Percentiles rank a stretch among this genome's conserved stretches.
Evolutionary conservation across 306 rosid genomes (phyloP).

Genomic region (Amphicarpaea edgeworthii): DNA sequence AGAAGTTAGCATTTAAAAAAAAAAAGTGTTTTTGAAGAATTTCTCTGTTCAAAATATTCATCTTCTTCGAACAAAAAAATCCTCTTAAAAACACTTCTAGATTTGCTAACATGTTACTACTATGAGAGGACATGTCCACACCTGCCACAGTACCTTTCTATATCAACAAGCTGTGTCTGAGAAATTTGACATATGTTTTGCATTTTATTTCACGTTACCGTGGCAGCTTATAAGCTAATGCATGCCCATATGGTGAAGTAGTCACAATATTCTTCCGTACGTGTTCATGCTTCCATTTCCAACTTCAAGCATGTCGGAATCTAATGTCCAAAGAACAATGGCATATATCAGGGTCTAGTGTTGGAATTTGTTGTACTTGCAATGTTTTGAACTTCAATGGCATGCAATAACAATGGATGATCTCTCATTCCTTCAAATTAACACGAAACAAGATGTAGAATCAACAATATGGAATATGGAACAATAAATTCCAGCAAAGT

Average conservation of each 20-base stretch:
- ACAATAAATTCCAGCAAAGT: neutral
- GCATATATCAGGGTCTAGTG: neutral
- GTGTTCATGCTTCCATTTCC: conserved; percentile 71
- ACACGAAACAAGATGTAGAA: conserved; percentile 16
- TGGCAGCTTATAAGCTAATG: conserved; percentile 47
- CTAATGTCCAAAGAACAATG: conserved; percentile 38
- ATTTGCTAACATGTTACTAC: too few species aligned
- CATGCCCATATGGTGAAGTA: conserved; percentile 70
- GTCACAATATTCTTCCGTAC: conserved; percentile 59
- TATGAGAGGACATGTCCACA: too few species aligned
- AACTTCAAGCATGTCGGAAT: conserved; percentile 72
- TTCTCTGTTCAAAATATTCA: too few species aligned
- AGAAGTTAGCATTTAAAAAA: too few species aligned
- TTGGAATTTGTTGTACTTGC: too few species aligned
- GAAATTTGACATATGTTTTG: too few species aligned
- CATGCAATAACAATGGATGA: neutral
- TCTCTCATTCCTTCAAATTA: neutral
- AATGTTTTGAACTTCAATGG: neutral
- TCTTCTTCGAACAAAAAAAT: too few species aligned
- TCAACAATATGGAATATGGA: neutral
- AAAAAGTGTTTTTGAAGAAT: too few species aligned
- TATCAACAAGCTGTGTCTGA: too few species aligned
- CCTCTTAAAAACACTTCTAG: too few species aligned
- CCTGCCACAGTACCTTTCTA: too few species aligned
- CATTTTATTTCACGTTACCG: conserved; percentile 43